phyloP scores from a whole-genome alignment of 441 rosid species.

The Rhodomyrtus psidioides region DNA sequence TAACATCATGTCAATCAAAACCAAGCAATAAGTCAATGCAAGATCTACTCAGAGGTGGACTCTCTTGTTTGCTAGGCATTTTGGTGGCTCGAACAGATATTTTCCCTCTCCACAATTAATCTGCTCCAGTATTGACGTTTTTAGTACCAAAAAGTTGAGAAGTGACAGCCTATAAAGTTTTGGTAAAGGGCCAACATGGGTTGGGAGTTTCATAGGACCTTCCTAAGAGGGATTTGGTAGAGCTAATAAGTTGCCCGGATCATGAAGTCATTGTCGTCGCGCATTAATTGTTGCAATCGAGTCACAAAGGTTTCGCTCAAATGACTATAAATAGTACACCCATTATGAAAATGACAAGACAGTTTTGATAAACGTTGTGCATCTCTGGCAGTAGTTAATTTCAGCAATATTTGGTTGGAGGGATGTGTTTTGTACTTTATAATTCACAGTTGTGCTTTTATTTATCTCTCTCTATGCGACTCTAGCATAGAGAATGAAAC shows the following conservation, averaged over 20 bases:
- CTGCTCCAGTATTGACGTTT: neutral
- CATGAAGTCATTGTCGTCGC: neutral
- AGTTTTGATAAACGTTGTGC: neutral
- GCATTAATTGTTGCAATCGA: neutral
- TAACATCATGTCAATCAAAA: neutral
- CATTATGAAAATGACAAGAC: neutral
- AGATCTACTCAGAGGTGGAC: neutral
- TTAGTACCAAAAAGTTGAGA: neutral
- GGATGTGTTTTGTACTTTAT: neutral
- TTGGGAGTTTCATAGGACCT: neutral
- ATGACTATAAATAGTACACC: neutral
- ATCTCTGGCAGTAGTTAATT: neutral
- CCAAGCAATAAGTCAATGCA: neutral
- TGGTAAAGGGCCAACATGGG: neutral
- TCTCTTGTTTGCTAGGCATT: neutral
- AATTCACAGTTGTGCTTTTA: neutral
- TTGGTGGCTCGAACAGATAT: neutral
- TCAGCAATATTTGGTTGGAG: neutral
- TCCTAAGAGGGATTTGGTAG: neutral
- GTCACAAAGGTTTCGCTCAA: neutral
- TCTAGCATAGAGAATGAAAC: neutral
- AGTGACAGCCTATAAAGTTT: neutral
- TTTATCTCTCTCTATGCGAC: neutral
- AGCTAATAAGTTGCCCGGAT: neutral
- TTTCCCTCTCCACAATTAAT: neutral